Conservation (phyloP, 805 yeast genomes). For the Yarrowia hollandica region DNA sequence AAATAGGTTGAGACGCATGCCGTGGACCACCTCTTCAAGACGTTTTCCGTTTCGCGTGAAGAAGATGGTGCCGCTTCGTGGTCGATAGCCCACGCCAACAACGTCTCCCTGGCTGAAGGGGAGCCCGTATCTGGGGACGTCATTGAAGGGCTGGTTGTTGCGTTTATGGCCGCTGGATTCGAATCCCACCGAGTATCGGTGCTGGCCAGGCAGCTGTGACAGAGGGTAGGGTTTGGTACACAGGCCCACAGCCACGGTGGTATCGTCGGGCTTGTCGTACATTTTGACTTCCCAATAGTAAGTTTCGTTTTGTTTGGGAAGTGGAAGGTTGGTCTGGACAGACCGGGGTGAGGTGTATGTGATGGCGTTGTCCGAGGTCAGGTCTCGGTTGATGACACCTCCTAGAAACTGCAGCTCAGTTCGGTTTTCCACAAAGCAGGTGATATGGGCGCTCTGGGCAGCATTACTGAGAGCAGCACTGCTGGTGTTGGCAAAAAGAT, state of each 20-base stretch:
- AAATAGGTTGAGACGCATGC: constrained; percentile 69
- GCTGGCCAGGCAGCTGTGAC: constrained; percentile 91
- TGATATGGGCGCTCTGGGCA: constrained; percentile 24
- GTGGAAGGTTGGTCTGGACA: constrained; percentile 77
- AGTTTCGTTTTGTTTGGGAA: constrained; percentile 78
- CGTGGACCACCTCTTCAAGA: constrained; percentile 72
- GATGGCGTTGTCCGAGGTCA: constrained; percentile 1
- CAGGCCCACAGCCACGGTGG: constrained; percentile 69
- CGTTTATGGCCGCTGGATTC: constrained; percentile 83
- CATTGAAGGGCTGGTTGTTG: constrained; percentile 68
- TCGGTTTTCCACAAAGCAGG: constrained; percentile 61
- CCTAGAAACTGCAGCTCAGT: constrained; percentile 53
- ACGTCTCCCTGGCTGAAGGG: constrained; percentile 79
- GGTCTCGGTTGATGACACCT: constrained; percentile 52
- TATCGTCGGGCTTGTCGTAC: constrained; percentile 58
- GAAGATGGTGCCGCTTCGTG: constrained; percentile 80
- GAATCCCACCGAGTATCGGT: constrained; percentile 79
- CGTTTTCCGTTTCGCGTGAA: constrained; percentile 95
- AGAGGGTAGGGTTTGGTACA: constrained; percentile 89
- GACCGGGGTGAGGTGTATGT: constrained; percentile 11
- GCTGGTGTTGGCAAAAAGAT: constrained; percentile 48
- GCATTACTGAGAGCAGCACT: constrained; percentile 20
- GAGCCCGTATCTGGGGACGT: constrained; percentile 47
- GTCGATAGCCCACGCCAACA: constrained; percentile 85
- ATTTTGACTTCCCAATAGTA: constrained; percentile 88